Percentiles rank a stretch among this genome's conserved stretches.
Evolutionary conservation across 495 filamentous ascomycete genomes (phyloP).

Genomic region (Amphirosellinia nigrospora): DNA sequence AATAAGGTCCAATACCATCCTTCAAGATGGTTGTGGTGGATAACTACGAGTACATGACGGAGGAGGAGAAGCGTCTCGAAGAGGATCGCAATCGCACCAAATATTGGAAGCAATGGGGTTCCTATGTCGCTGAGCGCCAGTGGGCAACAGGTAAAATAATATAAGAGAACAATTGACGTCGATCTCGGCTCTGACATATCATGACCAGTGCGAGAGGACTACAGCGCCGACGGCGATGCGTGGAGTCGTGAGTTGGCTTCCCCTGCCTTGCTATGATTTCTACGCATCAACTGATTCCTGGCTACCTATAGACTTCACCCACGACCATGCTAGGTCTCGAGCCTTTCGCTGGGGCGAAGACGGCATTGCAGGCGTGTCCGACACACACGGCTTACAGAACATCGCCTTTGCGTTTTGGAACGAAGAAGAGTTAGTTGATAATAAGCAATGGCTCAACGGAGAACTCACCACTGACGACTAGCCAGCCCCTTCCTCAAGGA

Average conservation of each 20-base stretch:
- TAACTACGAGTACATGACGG: conserved; percentile 78
- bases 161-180: conserved; percentile 22
- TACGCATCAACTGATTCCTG: conserved; percentile 15
- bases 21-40: conserved; percentile 83
- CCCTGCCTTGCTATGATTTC: neutral
- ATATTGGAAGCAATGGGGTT: conserved; percentile 97
- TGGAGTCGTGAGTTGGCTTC: conserved; percentile 79
- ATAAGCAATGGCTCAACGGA: neutral
- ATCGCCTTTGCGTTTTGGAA: conserved; percentile 98
- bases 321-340: conserved; percentile 87
- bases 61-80: conserved; percentile 86
- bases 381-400: conserved; percentile 87
- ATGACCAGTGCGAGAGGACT: conserved; percentile 86
- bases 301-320: conserved; percentile 74
- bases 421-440: conserved; percentile 76
- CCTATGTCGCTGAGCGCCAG: conserved; percentile 78
- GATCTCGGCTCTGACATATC: conserved; percentile 35
- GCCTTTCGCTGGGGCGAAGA: conserved; percentile 96
- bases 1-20: neutral
- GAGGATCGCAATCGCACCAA: conserved; percentile 78
- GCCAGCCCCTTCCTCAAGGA: conserved; percentile 88
- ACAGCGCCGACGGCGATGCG: conserved; percentile 83
- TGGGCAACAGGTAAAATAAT: conserved; percentile 79
- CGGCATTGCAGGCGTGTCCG: conserved; percentile 94
- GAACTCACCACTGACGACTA: conserved; percentile 24